Conservation (phyloP, 169 alveolate genomes). For the Perkinsus chesapeaki region DNA sequence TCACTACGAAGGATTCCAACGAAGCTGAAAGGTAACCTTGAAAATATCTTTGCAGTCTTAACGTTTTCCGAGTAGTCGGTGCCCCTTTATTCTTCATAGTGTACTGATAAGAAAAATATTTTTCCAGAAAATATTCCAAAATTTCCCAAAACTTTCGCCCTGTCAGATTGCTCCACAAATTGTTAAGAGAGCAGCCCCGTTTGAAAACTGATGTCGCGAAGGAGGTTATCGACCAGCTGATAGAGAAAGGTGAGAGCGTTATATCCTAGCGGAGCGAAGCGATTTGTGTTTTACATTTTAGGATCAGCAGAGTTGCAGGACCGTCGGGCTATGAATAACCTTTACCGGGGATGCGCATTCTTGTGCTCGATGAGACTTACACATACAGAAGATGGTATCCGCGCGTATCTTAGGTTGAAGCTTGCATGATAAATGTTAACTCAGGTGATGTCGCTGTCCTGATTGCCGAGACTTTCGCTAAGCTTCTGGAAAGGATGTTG, state of each 20-base stretch:
- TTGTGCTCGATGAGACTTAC: neutral
- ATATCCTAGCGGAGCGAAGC: neutral
- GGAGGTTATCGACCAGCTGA: neutral
- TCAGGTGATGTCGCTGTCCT: neutral
- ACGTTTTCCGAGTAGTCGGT: too few species aligned
- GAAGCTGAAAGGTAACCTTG: neutral
- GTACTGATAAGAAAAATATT: neutral
- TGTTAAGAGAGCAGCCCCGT: neutral
- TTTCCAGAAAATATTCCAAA: too few species aligned
- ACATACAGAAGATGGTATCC: neutral
- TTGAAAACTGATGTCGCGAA: neutral
- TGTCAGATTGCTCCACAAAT: neutral
- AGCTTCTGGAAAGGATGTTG: neutral
- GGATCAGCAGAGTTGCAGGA: neutral
- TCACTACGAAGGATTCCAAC: neutral
- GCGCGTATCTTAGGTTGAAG: neutral
- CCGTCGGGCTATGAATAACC: neutral
- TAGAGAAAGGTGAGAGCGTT: neutral
- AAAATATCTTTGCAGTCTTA: too few species aligned
- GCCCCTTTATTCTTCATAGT: too few species aligned
- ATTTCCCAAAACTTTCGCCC: neutral
- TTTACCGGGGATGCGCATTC: neutral
- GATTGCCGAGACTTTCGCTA: neutral
- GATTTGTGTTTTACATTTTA: neutral
- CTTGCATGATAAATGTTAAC: neutral